Evolutionary conservation across 2,329 filamentous ascomycete genomes (phyloP).

Genomic region (Fusarium globosum): DNA sequence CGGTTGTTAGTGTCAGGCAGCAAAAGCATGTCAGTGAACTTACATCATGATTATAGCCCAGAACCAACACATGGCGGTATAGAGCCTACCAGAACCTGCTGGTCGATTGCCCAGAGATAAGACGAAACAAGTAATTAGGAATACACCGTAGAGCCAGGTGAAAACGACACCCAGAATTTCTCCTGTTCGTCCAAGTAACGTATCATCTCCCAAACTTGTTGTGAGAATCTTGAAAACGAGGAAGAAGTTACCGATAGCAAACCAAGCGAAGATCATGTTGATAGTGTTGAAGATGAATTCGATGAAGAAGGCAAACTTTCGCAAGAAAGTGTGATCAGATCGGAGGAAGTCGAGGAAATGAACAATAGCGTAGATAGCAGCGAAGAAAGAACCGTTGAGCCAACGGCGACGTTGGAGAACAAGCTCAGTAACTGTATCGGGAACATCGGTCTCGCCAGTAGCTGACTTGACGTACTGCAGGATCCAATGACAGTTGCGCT

Average conservation of each 20-base stretch:
- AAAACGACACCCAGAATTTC: slow-evolving; percentile 88
- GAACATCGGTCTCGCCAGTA: slow-evolving; percentile 96
- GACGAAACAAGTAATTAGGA: slow-evolving; percentile 93
- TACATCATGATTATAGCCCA: slow-evolving; percentile 96
- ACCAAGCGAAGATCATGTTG: slow-evolving; percentile 99
- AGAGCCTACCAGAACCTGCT: slow-evolving; percentile 91
- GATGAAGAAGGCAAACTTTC: slow-evolving; percentile 89
- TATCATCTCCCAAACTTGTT: slow-evolving; percentile 76
- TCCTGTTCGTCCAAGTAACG: slow-evolving; percentile 80
- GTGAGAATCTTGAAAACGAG: slow-evolving; percentile 98
- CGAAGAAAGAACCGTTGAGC: slow-evolving; percentile 99
- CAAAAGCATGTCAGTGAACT: slow-evolving; percentile 48
- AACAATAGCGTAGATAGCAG: slow-evolving; percentile 91
- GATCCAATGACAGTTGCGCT: slow-evolving; percentile 97
- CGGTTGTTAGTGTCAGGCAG: slow-evolving; percentile 34
- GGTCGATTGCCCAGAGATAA: slow-evolving; percentile 94
- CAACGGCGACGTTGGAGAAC: slow-evolving; percentile 96
- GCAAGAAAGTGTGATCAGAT: slow-evolving; percentile 86
- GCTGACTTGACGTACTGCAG: slow-evolving; percentile 98
- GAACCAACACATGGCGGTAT: slow-evolving; percentile 98
- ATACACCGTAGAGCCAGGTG: slow-evolving; percentile 94
- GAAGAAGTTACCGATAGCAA: slow-evolving; percentile 98
- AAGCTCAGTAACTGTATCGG: slow-evolving; percentile 91
- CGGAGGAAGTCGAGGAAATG: slow-evolving; percentile 98
- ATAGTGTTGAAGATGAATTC: slow-evolving; percentile 95